These are phyloP conservation scores for Rhizopus sp. DNA, from an alignment of 371 early-diverging fungal species.

Conservation along the genomic window DNA sequence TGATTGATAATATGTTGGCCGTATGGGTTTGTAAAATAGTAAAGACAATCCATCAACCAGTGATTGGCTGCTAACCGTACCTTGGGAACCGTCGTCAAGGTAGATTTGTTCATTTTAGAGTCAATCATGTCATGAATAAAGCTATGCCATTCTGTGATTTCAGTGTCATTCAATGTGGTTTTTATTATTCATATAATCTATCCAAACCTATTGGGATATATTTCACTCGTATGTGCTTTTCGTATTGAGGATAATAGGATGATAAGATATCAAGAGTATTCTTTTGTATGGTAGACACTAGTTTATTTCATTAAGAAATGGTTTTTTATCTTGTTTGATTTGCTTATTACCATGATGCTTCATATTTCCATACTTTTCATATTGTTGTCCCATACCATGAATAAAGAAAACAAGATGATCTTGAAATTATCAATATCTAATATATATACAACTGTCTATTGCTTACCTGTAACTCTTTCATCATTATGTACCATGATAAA, in stretches of 20 bases:
- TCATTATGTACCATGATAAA: not conserved
- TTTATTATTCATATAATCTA: too few relatives aligned
- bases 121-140: constrained; percentile 56
- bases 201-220: constrained; percentile 52
- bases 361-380: constrained; percentile 56
- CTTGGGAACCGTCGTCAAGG: constrained; percentile 50
- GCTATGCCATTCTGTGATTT: constrained; percentile 60
- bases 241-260: constrained; percentile 45
- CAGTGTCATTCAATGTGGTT: too few relatives aligned
- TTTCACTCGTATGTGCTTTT: constrained; percentile 34
- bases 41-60: constrained; percentile 47
- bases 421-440: not conserved
- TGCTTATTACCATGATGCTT: constrained; percentile 44
- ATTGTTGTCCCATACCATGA: constrained; percentile 73
- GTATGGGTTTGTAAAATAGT: constrained; percentile 52
- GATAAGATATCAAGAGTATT: constrained; percentile 52
- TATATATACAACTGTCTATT: not conserved
- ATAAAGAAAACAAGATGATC: constrained; percentile 63
- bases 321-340: not conserved
- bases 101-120: constrained; percentile 39
- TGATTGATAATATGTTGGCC: constrained; percentile 55
- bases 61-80: constrained; percentile 51
- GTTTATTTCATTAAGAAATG: not conserved
- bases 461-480: not conserved
- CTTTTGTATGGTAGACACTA: constrained; percentile 43